A percentile compares a stretch with the other conserved stretches of the same genome.
Evolutionary conservation across 139 green algal genomes (phyloP).

Genomic region (Chlamydomonas schloesseri): DNA sequence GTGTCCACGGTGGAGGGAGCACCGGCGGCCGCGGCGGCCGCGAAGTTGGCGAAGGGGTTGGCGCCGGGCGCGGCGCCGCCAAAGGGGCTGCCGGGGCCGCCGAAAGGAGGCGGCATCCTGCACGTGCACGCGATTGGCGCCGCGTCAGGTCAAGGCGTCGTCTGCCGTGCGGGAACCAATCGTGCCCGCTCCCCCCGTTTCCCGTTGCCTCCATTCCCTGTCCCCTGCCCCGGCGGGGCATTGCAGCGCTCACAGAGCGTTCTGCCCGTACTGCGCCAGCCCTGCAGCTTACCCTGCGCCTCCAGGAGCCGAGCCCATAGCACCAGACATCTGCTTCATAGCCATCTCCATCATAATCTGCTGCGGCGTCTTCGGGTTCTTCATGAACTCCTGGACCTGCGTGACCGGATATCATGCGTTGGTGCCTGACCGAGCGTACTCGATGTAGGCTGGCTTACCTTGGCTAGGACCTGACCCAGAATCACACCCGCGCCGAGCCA

Average conservation of each 20-base stretch:
- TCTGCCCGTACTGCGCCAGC: not conserved
- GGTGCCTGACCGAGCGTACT: not conserved
- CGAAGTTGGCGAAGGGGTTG: constrained; percentile 54
- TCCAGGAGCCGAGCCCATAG: constrained; percentile 41
- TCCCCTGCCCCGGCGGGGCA: no score
- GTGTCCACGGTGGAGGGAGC: constrained; percentile 42
- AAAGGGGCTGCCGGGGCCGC: not conserved
- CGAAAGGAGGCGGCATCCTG: constrained; percentile 42
- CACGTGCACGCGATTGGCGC: no score
- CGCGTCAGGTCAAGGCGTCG: no score
- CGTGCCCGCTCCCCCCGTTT: no score
- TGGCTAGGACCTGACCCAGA: constrained; percentile 42
- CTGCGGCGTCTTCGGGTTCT: constrained; percentile 72
- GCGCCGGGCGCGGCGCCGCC: not conserved
- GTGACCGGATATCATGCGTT: not conserved
- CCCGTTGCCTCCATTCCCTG: no score
- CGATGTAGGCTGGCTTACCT: constrained; percentile 34
- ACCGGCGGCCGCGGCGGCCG: constrained; percentile 35
- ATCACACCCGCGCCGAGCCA: constrained; percentile 60
- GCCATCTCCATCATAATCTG: constrained; percentile 76
- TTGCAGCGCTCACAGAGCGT: no score
- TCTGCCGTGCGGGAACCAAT: no score
- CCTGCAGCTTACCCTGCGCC: constrained; percentile 37
- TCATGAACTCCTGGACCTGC: constrained; percentile 71
- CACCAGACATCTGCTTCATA: constrained; percentile 74